phyloP scores from a whole-genome alignment of 108 stramenopile species.

The Cyclotella choctawhatcheeana region DNA sequence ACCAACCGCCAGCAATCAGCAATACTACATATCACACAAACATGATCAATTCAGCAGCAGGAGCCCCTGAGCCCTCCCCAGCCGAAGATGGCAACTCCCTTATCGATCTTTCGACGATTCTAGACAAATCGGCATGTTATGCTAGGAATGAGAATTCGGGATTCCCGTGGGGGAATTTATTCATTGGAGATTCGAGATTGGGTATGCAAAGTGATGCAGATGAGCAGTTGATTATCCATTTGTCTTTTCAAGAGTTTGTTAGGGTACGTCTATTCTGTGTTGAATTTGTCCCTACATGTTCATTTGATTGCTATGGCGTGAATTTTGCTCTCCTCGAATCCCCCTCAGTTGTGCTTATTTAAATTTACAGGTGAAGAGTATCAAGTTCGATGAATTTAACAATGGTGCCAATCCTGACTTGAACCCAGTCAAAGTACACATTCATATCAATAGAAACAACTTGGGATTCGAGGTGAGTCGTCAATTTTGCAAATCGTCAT shows the following conservation, averaged over 20 bases:
- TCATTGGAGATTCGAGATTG: conserved; percentile 84
- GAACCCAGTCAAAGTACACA: conserved; percentile 72
- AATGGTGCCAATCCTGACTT: conserved; percentile 67
- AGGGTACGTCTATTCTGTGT: conserved; percentile 60
- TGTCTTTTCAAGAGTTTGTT: conserved; percentile 87
- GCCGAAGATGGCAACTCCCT: conserved; percentile 21
- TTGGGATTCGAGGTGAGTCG: conserved; percentile 83
- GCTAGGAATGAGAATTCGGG: conserved; percentile 72
- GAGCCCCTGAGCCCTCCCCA: not conserved
- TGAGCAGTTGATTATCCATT: conserved; percentile 87
- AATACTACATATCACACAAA: not conserved
- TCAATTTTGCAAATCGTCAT: not conserved
- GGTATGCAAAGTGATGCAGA: conserved; percentile 90
- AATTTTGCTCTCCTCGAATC: conserved; percentile 6
- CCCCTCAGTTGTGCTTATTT: not conserved
- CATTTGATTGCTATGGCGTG: not conserved
- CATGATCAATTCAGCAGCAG: not conserved
- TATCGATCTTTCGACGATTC: conserved; percentile 62
- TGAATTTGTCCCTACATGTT: not conserved
- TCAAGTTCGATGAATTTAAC: conserved; percentile 86
- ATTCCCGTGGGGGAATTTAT: conserved; percentile 85
- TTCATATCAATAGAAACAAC: conserved; percentile 82
- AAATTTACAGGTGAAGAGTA: conserved; percentile 62
- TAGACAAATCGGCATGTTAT: conserved; percentile 72
- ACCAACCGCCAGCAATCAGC: not conserved